Percentiles rank a stretch among this genome's conserved stretches.
phyloP scores from a whole-genome alignment of 2,329 filamentous ascomycete genomes.

The Botrytis galanthina region DNA sequence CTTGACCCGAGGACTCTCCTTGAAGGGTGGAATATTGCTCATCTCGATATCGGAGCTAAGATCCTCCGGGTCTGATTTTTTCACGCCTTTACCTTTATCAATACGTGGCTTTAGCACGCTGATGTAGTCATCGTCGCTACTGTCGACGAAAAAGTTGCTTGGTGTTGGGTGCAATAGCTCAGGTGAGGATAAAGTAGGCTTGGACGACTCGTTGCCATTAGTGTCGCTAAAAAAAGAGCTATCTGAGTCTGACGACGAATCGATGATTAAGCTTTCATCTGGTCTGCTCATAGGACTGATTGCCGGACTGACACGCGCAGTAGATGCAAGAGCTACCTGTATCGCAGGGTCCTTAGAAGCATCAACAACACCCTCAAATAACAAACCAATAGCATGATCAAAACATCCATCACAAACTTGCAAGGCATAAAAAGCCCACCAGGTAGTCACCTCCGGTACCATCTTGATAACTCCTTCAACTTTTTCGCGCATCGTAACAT shows the following conservation, averaged over 20 bases:
- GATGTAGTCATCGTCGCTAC: background rate
- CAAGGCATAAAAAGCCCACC: slow-evolving; percentile 13
- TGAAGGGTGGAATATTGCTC: background rate
- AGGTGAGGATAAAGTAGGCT: background rate
- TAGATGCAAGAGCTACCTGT: background rate
- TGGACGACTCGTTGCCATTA: background rate
- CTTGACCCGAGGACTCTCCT: background rate
- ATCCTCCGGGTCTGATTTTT: background rate
- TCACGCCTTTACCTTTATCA: background rate
- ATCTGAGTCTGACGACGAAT: background rate
- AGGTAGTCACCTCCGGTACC: background rate
- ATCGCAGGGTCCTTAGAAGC: background rate
- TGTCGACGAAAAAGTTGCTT: background rate
- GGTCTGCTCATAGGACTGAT: background rate
- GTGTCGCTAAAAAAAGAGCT: background rate
- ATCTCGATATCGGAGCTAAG: background rate
- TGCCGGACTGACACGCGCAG: background rate
- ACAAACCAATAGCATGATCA: background rate
- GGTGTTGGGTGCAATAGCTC: background rate
- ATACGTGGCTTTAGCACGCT: background rate
- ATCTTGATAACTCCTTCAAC: background rate
- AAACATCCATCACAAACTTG: background rate
- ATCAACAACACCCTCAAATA: slow-evolving; percentile 6
- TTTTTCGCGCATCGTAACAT: background rate
- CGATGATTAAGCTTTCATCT: background rate